Evolutionary conservation across 305 asterid genomes (phyloP), one percentile per base, ranked within the genome.

Genomic region (Rubia peregrina): DNA sequence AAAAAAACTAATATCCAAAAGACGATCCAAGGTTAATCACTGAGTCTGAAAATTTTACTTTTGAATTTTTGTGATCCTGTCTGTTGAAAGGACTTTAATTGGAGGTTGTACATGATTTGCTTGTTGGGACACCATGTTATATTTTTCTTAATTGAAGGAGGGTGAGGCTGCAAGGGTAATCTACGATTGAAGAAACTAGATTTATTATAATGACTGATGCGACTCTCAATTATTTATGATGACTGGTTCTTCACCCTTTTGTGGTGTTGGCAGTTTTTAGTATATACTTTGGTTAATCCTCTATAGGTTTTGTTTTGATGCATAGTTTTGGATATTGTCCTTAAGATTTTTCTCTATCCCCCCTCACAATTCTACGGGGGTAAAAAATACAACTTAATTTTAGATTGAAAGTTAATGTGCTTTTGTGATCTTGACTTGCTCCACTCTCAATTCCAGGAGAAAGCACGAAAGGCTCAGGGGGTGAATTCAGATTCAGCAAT

Each of bases 381-480:
- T 9, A 8, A 22, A 10, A 59, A 26, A 10, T 24, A 30, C 30
- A 19, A 12, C 55, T 22, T 65, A 9, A 33, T 61, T 6, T 22
- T 22, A 26, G 57, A 42, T 36, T 1, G 55, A 55, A 65, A 8
- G 69, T 10, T 48, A 16, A 16, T 61, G 22, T 67, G 71, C 38
- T 46, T 61, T n/a, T 36, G 41, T 67, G 75, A 76, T 53, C 42
- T 30, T 73, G 41, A 17, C 59, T n/a, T 22, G 19, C 38, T 19
- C 65, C 71, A 24, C 67, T 70, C 71, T 49, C 61, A 65, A 69
- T 63, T 64, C 26, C 86, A 94, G 98, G 98, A 91, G 26, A 94
- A 94, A 79, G 89, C 94, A 76, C 84, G 98, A 69, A 94, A 91
- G 85, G 92, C 94, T 70, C 83, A 84, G 42, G 99, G 97, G 72